Evolutionary conservation across 2,329 filamentous ascomycete genomes (phyloP), one percentile per base, ranked within the genome.

Genomic region (Aspergillus awamori): DNA sequence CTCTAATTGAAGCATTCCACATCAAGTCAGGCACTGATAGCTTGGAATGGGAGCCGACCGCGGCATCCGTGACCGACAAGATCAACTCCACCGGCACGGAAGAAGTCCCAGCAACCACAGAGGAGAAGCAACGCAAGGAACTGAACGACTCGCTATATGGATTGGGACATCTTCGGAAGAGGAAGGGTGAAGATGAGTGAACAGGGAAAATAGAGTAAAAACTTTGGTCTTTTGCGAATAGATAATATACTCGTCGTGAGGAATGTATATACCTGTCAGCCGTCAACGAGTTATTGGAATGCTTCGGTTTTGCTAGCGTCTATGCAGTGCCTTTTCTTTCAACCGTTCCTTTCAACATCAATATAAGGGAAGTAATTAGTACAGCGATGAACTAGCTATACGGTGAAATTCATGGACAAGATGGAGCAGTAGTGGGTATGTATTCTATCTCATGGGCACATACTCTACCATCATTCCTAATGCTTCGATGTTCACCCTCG

Each of bases 111-210:
- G 57, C 65, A 26, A 59, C 61, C 36, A 58, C 70, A 6, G 68
- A 74, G 15, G 67, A 69, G 10, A 76, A 75, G 57, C 67, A 72
- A 26, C 64, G 65, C 53, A 71, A 71, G 43, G 74, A 72, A 39
- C 56, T 80, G 28, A 71, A 74, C 47, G 76, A 76, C 22, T 63
- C 70, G 1, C 48, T 80, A 24, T 78, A 78, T 75, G 65, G 70
- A 67, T 56, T 82, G 62, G 73, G 71, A 36, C 78, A 77, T 66
- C 65, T 81, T 51, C 70, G 77, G 47, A 81, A 81, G 68, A 74
- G 65, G 60, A 59, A 53, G 41, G 70, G 63, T 8, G 68, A 70
- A 6, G 66, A 74, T 39, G 70, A 71, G 53, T 57, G 69, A 62
- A 60, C 49, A 45, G 55, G 55, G 33, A 41, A 26, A 15, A 36